These are phyloP conservation scores for Candida smagusa DNA, from an alignment of 1,139 yeast species.

Conservation along the genomic window DNA sequence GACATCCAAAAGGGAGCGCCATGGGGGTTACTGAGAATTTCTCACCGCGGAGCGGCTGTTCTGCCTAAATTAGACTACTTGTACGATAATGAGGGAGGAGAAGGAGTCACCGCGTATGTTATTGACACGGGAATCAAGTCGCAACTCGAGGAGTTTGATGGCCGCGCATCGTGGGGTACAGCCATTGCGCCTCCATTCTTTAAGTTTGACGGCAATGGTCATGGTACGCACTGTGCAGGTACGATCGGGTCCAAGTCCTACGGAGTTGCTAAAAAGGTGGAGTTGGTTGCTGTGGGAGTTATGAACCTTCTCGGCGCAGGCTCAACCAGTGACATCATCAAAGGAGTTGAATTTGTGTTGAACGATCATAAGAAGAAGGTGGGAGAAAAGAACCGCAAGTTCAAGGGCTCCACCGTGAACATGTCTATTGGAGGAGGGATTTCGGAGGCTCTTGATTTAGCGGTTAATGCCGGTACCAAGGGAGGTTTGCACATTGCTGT, in stretches of 20 bases:
- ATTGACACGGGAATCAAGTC: slow-evolving; percentile 43
- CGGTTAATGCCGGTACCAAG: slow-evolving; percentile 40
- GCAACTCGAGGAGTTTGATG: slow-evolving; percentile 40
- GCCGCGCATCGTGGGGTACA: slow-evolving; percentile 43
- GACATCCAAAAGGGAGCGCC: slow-evolving; percentile 38
- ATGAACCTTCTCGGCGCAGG: slow-evolving; percentile 42
- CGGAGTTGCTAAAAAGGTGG: slow-evolving; percentile 43
- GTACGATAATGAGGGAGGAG: slow-evolving; percentile 39
- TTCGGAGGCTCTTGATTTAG: slow-evolving; percentile 40
- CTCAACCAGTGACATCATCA: slow-evolving; percentile 40
- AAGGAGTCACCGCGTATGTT: slow-evolving; percentile 44
- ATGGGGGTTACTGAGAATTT: slow-evolving; percentile 41
- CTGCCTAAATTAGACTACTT: slow-evolving; percentile 21
- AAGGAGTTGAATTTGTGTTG: slow-evolving; percentile 43
- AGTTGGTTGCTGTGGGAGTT: slow-evolving; percentile 42
- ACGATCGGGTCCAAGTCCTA: slow-evolving; percentile 41
- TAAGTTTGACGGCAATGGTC: slow-evolving; percentile 37
- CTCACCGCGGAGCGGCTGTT: slow-evolving; percentile 21
- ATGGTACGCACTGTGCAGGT: slow-evolving; percentile 49
- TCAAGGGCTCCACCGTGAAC: slow-evolving; percentile 45
- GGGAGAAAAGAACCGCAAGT: slow-evolving; percentile 29
- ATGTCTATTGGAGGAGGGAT: slow-evolving; percentile 45
- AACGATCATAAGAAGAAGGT: slow-evolving; percentile 32
- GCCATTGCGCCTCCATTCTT: slow-evolving; percentile 37
- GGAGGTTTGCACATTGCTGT: slow-evolving; percentile 45